A percentile compares a stretch with the other conserved stretches of the same genome.
phyloP scores from a whole-genome alignment of 805 yeast genomes.

The Clavispora vitiphila region DNA sequence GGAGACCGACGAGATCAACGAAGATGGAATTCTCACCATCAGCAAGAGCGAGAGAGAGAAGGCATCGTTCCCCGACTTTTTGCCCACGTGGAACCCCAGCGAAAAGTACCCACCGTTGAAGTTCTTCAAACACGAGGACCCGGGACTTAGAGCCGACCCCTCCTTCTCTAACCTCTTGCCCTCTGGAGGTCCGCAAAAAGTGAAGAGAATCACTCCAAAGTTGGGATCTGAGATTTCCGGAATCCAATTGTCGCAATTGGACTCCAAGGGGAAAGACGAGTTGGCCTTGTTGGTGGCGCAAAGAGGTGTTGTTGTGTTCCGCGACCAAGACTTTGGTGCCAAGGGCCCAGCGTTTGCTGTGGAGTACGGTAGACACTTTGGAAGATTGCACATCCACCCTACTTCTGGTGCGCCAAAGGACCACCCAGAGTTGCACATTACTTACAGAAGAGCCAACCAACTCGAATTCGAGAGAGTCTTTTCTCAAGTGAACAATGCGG shows the following conservation, averaged over 20 bases:
- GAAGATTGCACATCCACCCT: conserved; percentile 69
- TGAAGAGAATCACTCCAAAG: conserved; percentile 55
- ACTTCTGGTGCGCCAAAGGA: conserved; percentile 63
- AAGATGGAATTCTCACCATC: conserved; percentile 46
- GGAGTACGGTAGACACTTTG: conserved; percentile 59
- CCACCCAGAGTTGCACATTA: conserved; percentile 18
- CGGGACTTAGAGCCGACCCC: conserved; percentile 68
- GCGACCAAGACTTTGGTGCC: conserved; percentile 54
- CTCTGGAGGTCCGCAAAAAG: conserved; percentile 17
- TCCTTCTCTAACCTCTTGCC: conserved; percentile 48
- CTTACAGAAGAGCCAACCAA: conserved; percentile 17
- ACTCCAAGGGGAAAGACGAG: conserved; percentile 57
- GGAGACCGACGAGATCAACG: conserved; percentile 38
- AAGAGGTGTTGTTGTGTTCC: conserved; percentile 63
- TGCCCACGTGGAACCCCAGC: conserved; percentile 66
- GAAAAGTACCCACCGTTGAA: conserved; percentile 48
- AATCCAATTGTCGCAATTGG: conserved; percentile 52
- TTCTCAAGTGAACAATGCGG: conserved; percentile 29
- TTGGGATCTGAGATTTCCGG: conserved; percentile 63
- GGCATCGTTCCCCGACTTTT: conserved; percentile 47
- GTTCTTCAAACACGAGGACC: conserved; percentile 54
- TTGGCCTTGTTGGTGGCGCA: conserved; percentile 64
- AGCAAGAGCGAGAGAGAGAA: conserved; percentile 22
- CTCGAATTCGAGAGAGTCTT: conserved; percentile 14
- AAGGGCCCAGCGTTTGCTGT: conserved; percentile 46